Conservation (phyloP, 768 basidiomycete genomes). For the Zangia roseola region DNA sequence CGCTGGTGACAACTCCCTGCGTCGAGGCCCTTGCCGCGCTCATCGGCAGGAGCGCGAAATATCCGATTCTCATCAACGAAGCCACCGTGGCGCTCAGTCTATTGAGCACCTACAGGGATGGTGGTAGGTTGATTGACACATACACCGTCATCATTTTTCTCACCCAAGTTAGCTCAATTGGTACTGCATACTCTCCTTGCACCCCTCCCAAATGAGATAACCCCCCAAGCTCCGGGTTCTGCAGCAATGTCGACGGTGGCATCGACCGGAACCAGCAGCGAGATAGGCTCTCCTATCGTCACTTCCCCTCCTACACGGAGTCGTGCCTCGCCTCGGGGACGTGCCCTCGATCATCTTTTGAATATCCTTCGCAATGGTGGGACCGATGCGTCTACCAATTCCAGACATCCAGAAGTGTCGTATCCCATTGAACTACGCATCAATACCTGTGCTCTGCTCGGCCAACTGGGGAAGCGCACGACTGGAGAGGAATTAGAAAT, state of each 20-base stretch:
- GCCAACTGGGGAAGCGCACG: constrained; percentile 57
- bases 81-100: constrained; percentile 81
- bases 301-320: constrained; percentile 39
- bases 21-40: constrained; percentile 66
- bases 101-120: constrained; percentile 61
- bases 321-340: constrained; percentile 45
- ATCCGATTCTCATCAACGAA: constrained; percentile 86
- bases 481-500: constrained; percentile 46
- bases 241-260: constrained; percentile 37
- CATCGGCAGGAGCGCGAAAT: constrained; percentile 72
- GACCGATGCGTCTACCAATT: constrained; percentile 38
- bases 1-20: constrained; percentile 51
- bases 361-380: constrained; percentile 53
- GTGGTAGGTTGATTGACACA: constrained; percentile 47
- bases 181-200: constrained; percentile 60
- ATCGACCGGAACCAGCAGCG: constrained; percentile 38
- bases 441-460: constrained; percentile 72
- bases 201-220: constrained; percentile 44
- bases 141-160: background rate
- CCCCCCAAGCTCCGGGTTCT: constrained; percentile 32
- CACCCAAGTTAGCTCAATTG: constrained; percentile 47
- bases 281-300: constrained; percentile 47
- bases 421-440: constrained; percentile 76
- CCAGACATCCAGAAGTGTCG: constrained; percentile 33
- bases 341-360: constrained; percentile 68